A percentile compares a stretch with the other conserved stretches of the same genome.
phyloP scores from a whole-genome alignment of 331 rosid species.

The Malus hybrid region DNA sequence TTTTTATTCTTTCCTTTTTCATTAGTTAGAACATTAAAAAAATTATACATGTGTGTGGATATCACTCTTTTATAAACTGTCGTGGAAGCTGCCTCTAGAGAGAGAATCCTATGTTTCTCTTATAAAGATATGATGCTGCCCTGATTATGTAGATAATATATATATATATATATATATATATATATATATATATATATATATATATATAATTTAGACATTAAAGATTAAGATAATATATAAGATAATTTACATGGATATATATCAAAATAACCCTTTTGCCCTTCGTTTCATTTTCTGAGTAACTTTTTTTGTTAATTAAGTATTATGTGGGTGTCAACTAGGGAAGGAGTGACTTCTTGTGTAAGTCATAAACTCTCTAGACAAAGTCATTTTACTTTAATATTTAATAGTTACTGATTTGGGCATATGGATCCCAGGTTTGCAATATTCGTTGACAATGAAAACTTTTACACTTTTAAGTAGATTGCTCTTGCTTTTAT shows the following conservation, averaged over 20 bases:
- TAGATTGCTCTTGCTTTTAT: neutral
- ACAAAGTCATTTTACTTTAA: neutral
- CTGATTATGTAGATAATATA: neutral
- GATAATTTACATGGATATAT: too few relatives aligned
- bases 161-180: too few relatives aligned
- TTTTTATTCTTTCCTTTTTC: neutral
- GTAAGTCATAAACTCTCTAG: slow-evolving; percentile 23
- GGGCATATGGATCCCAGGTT: slow-evolving; percentile 21
- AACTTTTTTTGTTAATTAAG: too few relatives aligned
- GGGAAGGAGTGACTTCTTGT: slow-evolving; percentile 24
- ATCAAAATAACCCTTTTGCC: neutral
- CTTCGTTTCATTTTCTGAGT: neutral
- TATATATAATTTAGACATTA: too few relatives aligned
- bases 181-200: too few relatives aligned
- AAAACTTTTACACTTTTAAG: neutral
- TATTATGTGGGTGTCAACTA: slow-evolving; percentile 16
- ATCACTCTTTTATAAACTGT: neutral
- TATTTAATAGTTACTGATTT: slow-evolving; percentile 3
- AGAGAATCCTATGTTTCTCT: slow-evolving; percentile 34
- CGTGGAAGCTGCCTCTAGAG: slow-evolving; percentile 45
- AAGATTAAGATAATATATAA: neutral
- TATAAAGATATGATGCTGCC: neutral
- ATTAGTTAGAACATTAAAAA: neutral
- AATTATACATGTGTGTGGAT: neutral
- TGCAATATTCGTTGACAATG: slow-evolving; percentile 8